Conservation (phyloP, 306 rosid species). For the Quercus mongolica region DNA sequence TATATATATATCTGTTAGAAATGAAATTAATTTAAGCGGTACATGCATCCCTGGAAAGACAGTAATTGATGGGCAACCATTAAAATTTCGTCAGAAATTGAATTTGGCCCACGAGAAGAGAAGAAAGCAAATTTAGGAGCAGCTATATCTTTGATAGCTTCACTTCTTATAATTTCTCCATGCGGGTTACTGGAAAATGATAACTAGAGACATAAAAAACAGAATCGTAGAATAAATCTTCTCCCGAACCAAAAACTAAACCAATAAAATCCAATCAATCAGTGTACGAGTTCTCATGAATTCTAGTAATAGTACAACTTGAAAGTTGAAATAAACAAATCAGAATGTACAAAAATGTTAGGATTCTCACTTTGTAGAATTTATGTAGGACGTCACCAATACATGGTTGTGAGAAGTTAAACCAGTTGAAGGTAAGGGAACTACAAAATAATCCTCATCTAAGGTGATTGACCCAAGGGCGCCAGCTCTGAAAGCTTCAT, state of each 20-base stretch:
- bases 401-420: neutral
- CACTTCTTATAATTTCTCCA: constrained; percentile 10
- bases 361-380: neutral
- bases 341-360: neutral
- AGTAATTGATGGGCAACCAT: neutral
- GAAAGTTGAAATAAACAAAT: too few species aligned
- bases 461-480: constrained; percentile 19
- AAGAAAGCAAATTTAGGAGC: constrained; percentile 21
- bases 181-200: neutral
- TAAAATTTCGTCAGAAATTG: constrained; percentile 5
- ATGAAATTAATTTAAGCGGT: too few species aligned
- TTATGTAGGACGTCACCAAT: neutral
- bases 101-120: constrained; percentile 41
- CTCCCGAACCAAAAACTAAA: too few species aligned
- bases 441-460: neutral
- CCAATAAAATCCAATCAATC: too few species aligned
- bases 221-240: neutral
- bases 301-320: too few species aligned
- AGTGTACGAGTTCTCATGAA: too few species aligned
- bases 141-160: neutral
- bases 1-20: too few species aligned
- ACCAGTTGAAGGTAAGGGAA: neutral
- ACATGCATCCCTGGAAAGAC: too few species aligned
- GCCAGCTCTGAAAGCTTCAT: constrained; percentile 2
- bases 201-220: neutral